phyloP scores from a whole-genome alignment of 2,329 filamentous ascomycete species.

The Fonsecaea pedrosoi region DNA sequence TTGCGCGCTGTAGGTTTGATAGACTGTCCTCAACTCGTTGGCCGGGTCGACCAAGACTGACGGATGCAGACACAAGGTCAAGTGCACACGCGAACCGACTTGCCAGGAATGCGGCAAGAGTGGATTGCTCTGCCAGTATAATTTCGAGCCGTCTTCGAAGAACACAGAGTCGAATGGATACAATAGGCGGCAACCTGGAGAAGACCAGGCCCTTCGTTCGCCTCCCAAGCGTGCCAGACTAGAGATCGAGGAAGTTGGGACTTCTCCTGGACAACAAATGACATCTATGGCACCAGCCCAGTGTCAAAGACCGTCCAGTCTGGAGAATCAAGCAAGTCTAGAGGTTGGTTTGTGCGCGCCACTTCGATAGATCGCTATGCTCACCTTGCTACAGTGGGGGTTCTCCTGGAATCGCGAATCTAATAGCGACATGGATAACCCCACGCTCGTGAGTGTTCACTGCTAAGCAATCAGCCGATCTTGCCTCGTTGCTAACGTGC shows the following conservation, averaged over 20 bases:
- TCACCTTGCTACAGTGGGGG: background rate
- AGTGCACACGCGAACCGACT: slow-evolving; percentile 5
- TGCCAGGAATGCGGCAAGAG: slow-evolving; percentile 4
- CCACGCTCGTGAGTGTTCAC: background rate
- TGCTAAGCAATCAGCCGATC: background rate
- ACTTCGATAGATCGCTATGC: background rate
- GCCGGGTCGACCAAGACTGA: background rate
- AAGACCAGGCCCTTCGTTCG: background rate
- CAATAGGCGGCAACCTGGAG: background rate
- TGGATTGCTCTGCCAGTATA: slow-evolving; percentile 11
- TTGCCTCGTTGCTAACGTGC: background rate
- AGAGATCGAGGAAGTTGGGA: background rate
- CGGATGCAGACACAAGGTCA: slow-evolving; percentile 6
- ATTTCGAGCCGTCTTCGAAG: background rate
- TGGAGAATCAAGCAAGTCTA: background rate
- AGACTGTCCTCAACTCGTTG: background rate
- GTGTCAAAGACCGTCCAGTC: background rate
- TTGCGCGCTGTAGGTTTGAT: background rate
- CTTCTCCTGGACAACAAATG: background rate
- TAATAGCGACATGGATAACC: background rate
- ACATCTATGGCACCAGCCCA: background rate
- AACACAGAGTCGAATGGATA: background rate
- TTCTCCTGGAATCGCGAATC: background rate
- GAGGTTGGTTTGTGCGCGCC: background rate
- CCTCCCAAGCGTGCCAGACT: background rate